phyloP scores from a whole-genome alignment of 768 basidiomycete species.

The Macrolepiota dolichaula region DNA sequence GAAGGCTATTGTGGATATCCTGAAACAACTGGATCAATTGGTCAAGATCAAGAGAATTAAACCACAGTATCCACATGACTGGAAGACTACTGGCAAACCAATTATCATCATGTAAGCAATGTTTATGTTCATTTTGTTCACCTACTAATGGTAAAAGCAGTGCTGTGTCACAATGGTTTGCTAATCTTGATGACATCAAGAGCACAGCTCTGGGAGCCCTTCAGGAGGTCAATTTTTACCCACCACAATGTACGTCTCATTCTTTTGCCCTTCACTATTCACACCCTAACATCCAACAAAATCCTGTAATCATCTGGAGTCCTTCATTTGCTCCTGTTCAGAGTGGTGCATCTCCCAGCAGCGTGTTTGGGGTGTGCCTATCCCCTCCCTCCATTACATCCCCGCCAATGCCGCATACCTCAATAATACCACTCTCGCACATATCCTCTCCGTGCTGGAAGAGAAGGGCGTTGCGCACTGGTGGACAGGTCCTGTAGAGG shows the following conservation, averaged over 20 bases:
- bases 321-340: too few relatives aligned
- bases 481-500: slow-evolving; percentile 85
- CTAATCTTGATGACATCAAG: slow-evolving; percentile 85
- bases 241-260: slow-evolving; percentile 55
- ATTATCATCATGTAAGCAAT: slow-evolving; percentile 79
- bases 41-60: slow-evolving; percentile 67
- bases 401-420: slow-evolving; percentile 64
- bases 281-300: background rate
- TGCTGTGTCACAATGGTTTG: slow-evolving; percentile 97
- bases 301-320: slow-evolving; percentile 88
- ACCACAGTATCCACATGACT: slow-evolving; percentile 95
- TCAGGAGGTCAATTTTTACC: slow-evolving; percentile 69
- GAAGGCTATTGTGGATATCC: slow-evolving; percentile 57
- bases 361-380: slow-evolving; percentile 96
- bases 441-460: slow-evolving; percentile 76
- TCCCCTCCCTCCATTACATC: slow-evolving; percentile 78
- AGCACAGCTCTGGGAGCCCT: slow-evolving; percentile 68
- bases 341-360: slow-evolving; percentile 99
- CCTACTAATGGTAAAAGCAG: slow-evolving; percentile 33
- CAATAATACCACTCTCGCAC: slow-evolving; percentile 56
- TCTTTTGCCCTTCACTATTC: background rate
- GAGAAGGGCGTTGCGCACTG: slow-evolving; percentile 77
- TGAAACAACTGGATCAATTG: slow-evolving; percentile 55
- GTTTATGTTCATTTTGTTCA: background rate
- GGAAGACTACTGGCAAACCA: slow-evolving; percentile 92